Evolutionary conservation across 2,329 filamentous ascomycete genomes (phyloP), one percentile per base, ranked within the genome.

Genomic region (Cyclaneusma minus): DNA sequence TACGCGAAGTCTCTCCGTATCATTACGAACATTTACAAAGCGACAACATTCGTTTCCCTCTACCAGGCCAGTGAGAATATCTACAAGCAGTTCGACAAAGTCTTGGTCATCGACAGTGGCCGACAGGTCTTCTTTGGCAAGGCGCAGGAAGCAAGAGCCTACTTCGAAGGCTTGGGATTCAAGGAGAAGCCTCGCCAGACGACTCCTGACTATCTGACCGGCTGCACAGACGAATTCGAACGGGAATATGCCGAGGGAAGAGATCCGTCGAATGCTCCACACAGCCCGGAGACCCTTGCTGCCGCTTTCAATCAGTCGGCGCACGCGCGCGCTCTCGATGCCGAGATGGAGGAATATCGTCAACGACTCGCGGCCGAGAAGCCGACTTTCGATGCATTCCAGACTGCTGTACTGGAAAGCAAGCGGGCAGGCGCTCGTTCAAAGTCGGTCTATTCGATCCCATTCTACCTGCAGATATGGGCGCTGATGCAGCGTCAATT

Each of bases 41-140:
- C 75, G 0, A 80, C 78, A 2, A 89, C 82, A 0, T 85, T 89
- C 33, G 81, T 91, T 2, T 83, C 82, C 0, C 58, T 92, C 0
- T 92, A 91, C 48, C 82, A 91, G 45, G 81, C 80, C 0, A 83
- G 76, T 0, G 79, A 89, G 50, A 83, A 71, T 40, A 82, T 87
- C 34, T 85, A 81, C 52, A 61, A 61, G 13, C 68, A 73, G 17
- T 85, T 87, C 34, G 81, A 91, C 56, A 89, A 87, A 49, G 80
- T 89, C 8, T 56, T 91, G 42, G 76, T 85, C 18, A 79, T 89
- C 29, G 77, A 85, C 34, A 64, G 68, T 21, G 81, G 81, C 2
- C 67, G 64, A 15, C 73, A 84, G 45, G 76, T 81, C 17, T 89
- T 72, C 52, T 84, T 80, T 32, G 81, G 81, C 1, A 73, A 74